Conservation (phyloP, 345 rosid species). For the Trapa bicornis region DNA sequence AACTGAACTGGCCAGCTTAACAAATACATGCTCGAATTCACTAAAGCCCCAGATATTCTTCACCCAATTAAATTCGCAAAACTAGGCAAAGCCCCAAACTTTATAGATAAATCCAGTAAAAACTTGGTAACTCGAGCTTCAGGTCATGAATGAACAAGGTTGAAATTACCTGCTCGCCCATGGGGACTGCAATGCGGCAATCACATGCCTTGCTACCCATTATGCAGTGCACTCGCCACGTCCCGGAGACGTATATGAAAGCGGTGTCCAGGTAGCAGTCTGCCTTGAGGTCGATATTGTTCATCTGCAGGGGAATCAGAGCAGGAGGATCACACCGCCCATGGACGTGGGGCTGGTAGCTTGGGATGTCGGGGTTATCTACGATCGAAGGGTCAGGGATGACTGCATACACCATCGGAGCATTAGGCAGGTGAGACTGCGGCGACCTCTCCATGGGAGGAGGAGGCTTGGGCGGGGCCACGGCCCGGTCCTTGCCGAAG, state of each 20-base stretch:
- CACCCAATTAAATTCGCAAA: too few relatives aligned
- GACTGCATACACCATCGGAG: conserved; percentile 85
- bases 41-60: too few relatives aligned
- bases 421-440: conserved; percentile 34
- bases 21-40: too few relatives aligned
- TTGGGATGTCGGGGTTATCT: conserved; percentile 86
- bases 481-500: conserved; percentile 70
- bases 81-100: background rate
- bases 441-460: conserved; percentile 48
- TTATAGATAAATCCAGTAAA: background rate
- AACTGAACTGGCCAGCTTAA: too few relatives aligned
- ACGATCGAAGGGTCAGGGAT: conserved; percentile 68
- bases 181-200: conserved; percentile 71
- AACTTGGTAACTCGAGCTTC: background rate
- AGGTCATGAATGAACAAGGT: background rate
- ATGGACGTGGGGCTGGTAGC: conserved; percentile 95
- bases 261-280: conserved; percentile 58
- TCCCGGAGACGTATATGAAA: conserved; percentile 40
- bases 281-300: conserved; percentile 44
- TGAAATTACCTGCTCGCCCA: conserved; percentile 72
- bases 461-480: conserved; percentile 49
- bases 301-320: conserved; percentile 81
- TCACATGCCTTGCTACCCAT: conserved; percentile 84
- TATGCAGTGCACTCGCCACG: conserved; percentile 86
- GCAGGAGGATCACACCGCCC: conserved; percentile 91